Conservation (phyloP, 371 early-diverging fungal species). For the Apophysomyces ossiformis region DNA sequence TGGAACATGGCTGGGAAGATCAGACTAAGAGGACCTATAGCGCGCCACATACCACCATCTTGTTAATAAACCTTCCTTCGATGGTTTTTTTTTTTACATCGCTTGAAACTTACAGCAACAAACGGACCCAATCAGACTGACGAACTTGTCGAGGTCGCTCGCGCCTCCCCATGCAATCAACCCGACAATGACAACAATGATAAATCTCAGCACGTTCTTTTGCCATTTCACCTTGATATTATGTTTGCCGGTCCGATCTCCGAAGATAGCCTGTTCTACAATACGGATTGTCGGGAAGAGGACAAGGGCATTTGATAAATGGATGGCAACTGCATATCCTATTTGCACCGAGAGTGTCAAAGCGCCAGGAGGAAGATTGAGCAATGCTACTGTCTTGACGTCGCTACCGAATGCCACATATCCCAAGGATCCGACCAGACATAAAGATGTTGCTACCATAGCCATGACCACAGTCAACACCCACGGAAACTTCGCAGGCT, state of each 20-base stretch:
- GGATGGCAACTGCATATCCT: constrained; percentile 87
- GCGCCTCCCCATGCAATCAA: constrained; percentile 81
- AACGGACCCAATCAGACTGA: constrained; percentile 88
- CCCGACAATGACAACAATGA: constrained; percentile 67
- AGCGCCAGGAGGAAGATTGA: constrained; percentile 76
- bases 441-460: constrained; percentile 70
- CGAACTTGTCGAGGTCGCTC: constrained; percentile 86
- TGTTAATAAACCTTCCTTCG: constrained; percentile 8
- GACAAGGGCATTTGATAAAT: constrained; percentile 84
- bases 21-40: constrained; percentile 43
- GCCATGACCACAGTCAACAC: constrained; percentile 77
- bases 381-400: constrained; percentile 83
- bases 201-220: constrained; percentile 84
- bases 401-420: constrained; percentile 85
- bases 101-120: constrained; percentile 66
- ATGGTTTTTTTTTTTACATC: background rate
- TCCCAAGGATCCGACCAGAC: constrained; percentile 79
- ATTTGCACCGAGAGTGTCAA: constrained; percentile 69
- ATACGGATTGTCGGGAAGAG: constrained; percentile 91
- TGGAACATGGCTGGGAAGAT: constrained; percentile 55
- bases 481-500: constrained; percentile 77
- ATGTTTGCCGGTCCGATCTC: constrained; percentile 46
- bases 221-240: constrained; percentile 74
- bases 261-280: constrained; percentile 74
- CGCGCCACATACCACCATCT: constrained; percentile 15